These are phyloP conservation scores for Chrysopogon serrulatus DNA, from an alignment of 176 grass and related monocot genomes.

Conservation along the genomic window DNA sequence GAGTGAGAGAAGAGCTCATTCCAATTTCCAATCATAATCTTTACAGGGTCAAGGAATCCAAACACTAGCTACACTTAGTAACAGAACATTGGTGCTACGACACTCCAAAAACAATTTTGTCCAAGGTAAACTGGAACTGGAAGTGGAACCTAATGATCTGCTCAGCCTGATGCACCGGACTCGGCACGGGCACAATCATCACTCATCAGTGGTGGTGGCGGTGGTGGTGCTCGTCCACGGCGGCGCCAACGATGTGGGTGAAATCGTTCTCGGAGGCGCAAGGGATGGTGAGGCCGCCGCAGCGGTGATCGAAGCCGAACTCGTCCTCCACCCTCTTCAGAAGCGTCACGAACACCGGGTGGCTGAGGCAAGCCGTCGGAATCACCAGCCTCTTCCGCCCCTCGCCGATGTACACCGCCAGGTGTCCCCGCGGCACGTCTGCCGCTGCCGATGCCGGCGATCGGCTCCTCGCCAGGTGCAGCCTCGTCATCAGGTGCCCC, in stretches of 20 bases:
- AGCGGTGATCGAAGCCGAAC: conserved; percentile 55
- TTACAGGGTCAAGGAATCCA: no score
- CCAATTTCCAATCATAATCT: no score
- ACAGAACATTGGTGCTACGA: no score
- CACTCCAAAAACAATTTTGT: not conserved
- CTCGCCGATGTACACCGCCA: conserved; percentile 58
- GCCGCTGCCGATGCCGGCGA: not conserved
- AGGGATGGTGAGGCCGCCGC: conserved; percentile 50
- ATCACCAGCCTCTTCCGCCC: conserved; percentile 44
- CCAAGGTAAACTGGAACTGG: not conserved
- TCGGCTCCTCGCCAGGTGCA: conserved; percentile 23
- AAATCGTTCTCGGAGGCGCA: conserved; percentile 37
- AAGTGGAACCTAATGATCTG: not conserved
- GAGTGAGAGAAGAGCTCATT: not conserved
- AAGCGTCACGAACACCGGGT: conserved; percentile 47
- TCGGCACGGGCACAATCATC: not conserved
- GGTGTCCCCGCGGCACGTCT: conserved; percentile 44
- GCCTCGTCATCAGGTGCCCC: conserved; percentile 38
- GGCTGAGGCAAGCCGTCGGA: conserved; percentile 43
- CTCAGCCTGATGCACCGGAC: not conserved
- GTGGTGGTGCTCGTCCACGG: not conserved
- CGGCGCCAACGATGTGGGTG: conserved; percentile 4
- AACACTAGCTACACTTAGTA: no score
- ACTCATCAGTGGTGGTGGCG: not conserved
- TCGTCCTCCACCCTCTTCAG: conserved; percentile 54